These are phyloP conservation scores for Sclerotinia minor DNA, from an alignment of 2,329 filamentous ascomycete species.

Conservation along the genomic window DNA sequence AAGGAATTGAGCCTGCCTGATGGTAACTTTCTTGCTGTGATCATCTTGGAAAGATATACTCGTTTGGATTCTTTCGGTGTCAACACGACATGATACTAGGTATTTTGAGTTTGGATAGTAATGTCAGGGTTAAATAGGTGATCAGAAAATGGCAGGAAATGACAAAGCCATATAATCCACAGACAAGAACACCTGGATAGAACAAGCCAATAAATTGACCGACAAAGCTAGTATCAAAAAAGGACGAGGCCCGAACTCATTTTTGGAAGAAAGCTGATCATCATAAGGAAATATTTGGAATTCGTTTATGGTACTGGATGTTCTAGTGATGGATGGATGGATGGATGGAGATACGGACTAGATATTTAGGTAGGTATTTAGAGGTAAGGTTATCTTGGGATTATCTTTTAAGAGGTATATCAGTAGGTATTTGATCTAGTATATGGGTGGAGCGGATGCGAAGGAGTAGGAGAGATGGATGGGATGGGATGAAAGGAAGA, in stretches of 20 bases:
- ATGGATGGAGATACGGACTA: too few species aligned
- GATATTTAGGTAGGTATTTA: too few species aligned
- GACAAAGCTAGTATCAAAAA: neutral
- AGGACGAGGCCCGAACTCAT: too few species aligned
- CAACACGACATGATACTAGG: neutral
- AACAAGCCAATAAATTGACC: neutral
- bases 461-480: too few species aligned
- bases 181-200: neutral
- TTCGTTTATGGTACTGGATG: too few species aligned
- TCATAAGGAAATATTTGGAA: neutral
- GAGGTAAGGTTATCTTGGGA: too few species aligned
- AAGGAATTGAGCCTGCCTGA: neutral
- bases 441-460: too few species aligned
- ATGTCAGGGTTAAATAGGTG: neutral
- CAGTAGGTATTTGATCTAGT: too few species aligned
- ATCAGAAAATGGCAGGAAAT: neutral
- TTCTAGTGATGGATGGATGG: fast-evolving
- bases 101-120: neutral
- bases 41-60: neutral
- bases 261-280: fast-evolving
- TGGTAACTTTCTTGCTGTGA: neutral
- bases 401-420: too few species aligned
- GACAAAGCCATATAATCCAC: neutral
- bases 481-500: too few species aligned
- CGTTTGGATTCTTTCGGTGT: neutral